A percentile compares a stretch with the other conserved stretches of the same genome.
Conservation (phyloP, 2,329 filamentous ascomycete genomes). For the Amphichorda felina region DNA sequence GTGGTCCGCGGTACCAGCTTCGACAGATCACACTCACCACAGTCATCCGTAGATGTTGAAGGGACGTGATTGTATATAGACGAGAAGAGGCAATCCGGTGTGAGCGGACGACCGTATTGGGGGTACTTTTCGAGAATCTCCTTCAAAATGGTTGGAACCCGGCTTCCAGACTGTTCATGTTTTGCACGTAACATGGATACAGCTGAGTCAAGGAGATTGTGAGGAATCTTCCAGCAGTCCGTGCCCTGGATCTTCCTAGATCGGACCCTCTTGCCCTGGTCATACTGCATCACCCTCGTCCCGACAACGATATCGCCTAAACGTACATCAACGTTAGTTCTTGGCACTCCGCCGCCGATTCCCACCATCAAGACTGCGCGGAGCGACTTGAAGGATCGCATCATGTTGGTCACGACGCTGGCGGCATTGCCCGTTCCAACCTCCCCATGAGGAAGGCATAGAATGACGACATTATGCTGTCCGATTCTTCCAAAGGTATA, state of each 20-base stretch:
- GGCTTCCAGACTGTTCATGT: not conserved
- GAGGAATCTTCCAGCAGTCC: not conserved
- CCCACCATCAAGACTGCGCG: slow-evolving; percentile 10
- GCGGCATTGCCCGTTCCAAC: slow-evolving; percentile 12
- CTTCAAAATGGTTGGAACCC: not conserved
- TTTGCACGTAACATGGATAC: not conserved
- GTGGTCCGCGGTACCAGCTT: slow-evolving; percentile 1
- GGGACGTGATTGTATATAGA: not conserved
- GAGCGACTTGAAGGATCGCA: slow-evolving; percentile 6
- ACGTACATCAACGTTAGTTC: slow-evolving; percentile 3
- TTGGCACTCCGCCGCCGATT: slow-evolving; percentile 10
- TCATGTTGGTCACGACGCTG: slow-evolving; percentile 6
- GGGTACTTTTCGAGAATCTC: not conserved
- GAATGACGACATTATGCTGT: slow-evolving; percentile 13
- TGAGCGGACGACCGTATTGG: not conserved
- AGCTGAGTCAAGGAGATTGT: slow-evolving; percentile 4
- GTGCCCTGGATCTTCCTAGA: not conserved
- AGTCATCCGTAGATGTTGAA: not conserved
- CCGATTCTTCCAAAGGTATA: slow-evolving; percentile 11
- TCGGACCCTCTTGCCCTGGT: slow-evolving; percentile 8
- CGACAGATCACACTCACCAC: slow-evolving; percentile 3
- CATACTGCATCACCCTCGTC: slow-evolving; percentile 10
- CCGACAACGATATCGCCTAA: slow-evolving; percentile 12
- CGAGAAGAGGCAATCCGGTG: slow-evolving; percentile 2
- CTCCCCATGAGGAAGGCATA: slow-evolving; percentile 8